Base-by-base conservation (phyloP, 2,329 filamentous ascomycete genomes). In the Moelleriella libera region DNA sequence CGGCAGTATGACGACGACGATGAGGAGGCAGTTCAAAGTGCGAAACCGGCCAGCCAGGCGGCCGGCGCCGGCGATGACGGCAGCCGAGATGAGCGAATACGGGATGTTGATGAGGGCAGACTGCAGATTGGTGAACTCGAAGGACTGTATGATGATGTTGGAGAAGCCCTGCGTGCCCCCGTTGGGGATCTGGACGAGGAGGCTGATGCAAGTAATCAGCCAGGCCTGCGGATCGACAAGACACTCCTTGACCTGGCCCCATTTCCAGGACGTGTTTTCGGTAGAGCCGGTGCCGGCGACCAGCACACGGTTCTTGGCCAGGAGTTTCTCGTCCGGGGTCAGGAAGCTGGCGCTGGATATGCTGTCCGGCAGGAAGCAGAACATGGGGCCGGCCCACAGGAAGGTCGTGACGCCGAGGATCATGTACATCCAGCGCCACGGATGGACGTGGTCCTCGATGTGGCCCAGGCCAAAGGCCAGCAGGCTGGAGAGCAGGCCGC, bases 351-450 rank as follows among this genome's bases (percentile, higher is more conserved):
- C 79, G 2, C 64, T 70, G 1, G 71, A 70, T 43, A 78, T 76
- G 39, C 58, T 65, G 50, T 78, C 70, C 0, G 76, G 76, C 2
- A 80, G 67, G 5, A 72, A 55, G 29, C 68, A 52, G 50, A 70
- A 67, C 43, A 79, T 53, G 1, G 68, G 62, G 3, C 75, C 62
- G 0, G 67, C 68, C 69, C 74, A 74, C 3, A 75, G 52, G 46
- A 75, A 71, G 0, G 75, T 80, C 0, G 60, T 55, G 0, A 66
- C 49, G 1, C 76, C 76, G 1, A 78, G 64, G 30, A 78, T 63
- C 50, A 75, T 72, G 55, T 75, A 80, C 69, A 80, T 74, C 70
- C 71, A 76, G 45, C 69, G 66, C 75, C 75, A 79, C 4, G 72
- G 69, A 14, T 62, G 64, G 12, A 78, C 55, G 10, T 57, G 49